Base-by-base conservation (phyloP, 371 early-diverging fungal species). In the Rhizopus delemar region DNA sequence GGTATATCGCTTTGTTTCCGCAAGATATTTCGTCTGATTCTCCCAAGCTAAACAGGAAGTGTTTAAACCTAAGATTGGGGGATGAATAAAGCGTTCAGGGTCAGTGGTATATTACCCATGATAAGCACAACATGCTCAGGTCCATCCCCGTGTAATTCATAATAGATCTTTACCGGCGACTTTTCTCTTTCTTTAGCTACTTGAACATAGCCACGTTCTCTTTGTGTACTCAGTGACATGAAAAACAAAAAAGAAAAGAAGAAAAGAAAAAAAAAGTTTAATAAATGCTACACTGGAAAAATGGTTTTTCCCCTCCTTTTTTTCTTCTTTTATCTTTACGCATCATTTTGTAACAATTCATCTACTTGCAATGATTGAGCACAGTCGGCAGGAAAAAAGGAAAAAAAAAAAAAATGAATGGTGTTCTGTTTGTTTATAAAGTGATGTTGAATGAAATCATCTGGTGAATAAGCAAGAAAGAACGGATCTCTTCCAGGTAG, bases 131-230 rank as follows among this genome's bases (percentile, higher is more conserved):
- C 62, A 60, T 82, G 77, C 35, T 77, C 75, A 9, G 77, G 75
- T 0, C 88, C 89, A 1, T 57, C 68, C 34, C 90, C 90, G 63
- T 85, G 83, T 6, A 89, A 57, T 65, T 88, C 88, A 68, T 88
- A 88, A 63, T 83, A 84, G 8, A 89, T 43, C 35, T 71, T 74
- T 1, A 73, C 46, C 4, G 68, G 59, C 7, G 51, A 35, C 0
- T 41, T 41, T 4, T 63, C 61, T 53, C 67, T 46, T 5, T 46
- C 54, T 45, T 56, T 43, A 11, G 66, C 70, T 35, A 74, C 74
- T 45, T 45, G 29, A 33, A 59, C 41, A 16, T 65, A 59, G 8
- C 68, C 71, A 3, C 43, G 57, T 33, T 60, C 62, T 38, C 51
- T 51, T 8, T 58, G 22, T 12, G 59, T 65, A 1, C 61, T 51